Base-by-base conservation (phyloP, 441 rosid genomes). In the Dalechampia spathulata region DNA sequence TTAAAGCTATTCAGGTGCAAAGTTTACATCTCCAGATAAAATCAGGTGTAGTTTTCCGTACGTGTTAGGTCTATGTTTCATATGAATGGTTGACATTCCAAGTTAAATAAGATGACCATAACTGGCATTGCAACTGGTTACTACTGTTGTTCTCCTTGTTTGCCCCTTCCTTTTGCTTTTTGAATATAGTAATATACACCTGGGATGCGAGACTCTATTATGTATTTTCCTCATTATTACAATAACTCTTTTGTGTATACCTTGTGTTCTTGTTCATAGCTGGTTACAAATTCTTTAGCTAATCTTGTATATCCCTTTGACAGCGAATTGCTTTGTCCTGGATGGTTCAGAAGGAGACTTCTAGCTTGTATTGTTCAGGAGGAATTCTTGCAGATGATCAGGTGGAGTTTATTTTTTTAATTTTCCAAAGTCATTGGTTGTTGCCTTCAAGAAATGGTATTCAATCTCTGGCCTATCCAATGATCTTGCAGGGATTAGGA, bases 371-470 rank as follows among this genome's bases (percentile, higher is more conserved):
- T 55, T 92, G 99, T 78, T 79, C 81, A 0, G 99, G 99, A 65
- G 99, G 99, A 72, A 92, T 92, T 64, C 95, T 92, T 60, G 99
- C 99, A 30, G 99, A 92, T 72, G 99, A 92, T 74, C 99, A 92
- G 97, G 99, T 88, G 36, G 42, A 43, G 60, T 56, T 56, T 14
- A 48, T 72, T 17, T 7, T 57, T 55, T 65, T 54, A 60, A 34
- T 32, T 67, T 72, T 59, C 60, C 50, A 54, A 57, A 34, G 56
- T 53, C 32, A 13, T 61, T 65, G 32, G 36, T 60, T 14, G 7
- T 27, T 25, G 25, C 38, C 15, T 11, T 30, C 14, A 2, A 27
- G 51, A 28, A 8, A 36, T 9, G 20, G 10, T 22, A 39, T 34
- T 57, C 37, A 9, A 41, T 23, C 41, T 42, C 10, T 15, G 53